Conservation (phyloP, 1,284 basidiomycete species). For the Athelia sp. region DNA sequence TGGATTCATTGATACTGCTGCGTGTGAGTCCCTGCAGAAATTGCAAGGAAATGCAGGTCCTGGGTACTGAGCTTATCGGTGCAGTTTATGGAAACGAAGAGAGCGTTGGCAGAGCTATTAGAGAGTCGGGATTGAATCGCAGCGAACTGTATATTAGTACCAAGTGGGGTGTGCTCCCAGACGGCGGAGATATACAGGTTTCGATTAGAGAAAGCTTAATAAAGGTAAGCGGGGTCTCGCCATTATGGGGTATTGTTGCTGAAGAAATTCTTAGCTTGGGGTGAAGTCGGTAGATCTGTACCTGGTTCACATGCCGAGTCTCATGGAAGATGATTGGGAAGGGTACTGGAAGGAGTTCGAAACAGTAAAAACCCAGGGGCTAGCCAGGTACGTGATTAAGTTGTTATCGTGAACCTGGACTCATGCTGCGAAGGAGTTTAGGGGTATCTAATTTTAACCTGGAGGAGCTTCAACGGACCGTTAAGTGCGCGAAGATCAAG, state of each 20-base stretch:
- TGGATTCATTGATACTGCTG: constrained; percentile 23
- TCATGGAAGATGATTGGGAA: constrained; percentile 27
- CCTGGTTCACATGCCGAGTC: constrained; percentile 39
- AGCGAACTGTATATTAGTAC: constrained; percentile 37
- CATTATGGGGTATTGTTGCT: neutral
- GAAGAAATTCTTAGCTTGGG: constrained; percentile 31
- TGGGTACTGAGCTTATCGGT: constrained; percentile 5
- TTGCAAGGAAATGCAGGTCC: constrained; percentile 23
- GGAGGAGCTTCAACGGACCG: constrained; percentile 40
- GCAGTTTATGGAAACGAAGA: constrained; percentile 35
- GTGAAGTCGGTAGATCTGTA: constrained; percentile 55
- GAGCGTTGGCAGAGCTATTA: constrained; percentile 33
- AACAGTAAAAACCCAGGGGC: constrained; percentile 40
- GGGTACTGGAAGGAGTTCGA: constrained; percentile 51
- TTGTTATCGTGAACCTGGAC: constrained; percentile 23
- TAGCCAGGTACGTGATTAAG: constrained; percentile 32
- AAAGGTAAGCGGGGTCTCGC: neutral
- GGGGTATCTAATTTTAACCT: constrained; percentile 62
- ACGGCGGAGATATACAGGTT: constrained; percentile 7
- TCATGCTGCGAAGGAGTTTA: constrained; percentile 32
- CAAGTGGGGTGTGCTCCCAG: constrained; percentile 20
- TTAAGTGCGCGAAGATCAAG: constrained; percentile 43
- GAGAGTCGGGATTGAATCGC: constrained; percentile 27
- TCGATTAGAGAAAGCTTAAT: constrained; percentile 5
- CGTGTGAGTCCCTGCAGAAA: constrained; percentile 9